Evolutionary conservation across 306 rosid species (phyloP).

Genomic region (Ceratonia siliqua): DNA sequence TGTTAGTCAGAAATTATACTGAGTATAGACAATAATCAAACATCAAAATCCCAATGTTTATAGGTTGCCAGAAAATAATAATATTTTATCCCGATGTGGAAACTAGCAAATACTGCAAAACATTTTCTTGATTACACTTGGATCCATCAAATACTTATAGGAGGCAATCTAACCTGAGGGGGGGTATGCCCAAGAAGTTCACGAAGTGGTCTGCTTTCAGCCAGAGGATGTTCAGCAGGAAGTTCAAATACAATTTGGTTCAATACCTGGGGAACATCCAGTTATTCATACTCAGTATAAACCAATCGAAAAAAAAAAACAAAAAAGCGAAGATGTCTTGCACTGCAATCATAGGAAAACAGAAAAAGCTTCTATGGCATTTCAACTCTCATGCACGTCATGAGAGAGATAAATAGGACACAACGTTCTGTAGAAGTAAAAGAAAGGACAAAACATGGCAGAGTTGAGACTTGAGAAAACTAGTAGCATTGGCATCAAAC

Average conservation of each 20-base stretch:
- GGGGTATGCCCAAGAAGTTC: conserved; percentile 99
- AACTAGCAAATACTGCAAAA: conserved; percentile 19
- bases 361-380: conserved; percentile 13
- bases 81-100: neutral
- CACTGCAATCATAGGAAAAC: conserved; percentile 19
- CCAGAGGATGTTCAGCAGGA: conserved; percentile 98
- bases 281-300: conserved; percentile 21
- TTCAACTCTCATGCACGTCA: conserved; percentile 22
- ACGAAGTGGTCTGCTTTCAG: conserved; percentile 93
- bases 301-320: conserved; percentile 19
- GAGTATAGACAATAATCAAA: conserved; percentile 25
- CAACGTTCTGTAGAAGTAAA: neutral
- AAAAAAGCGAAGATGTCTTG: neutral
- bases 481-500: conserved; percentile 48
- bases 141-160: conserved; percentile 13
- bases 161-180: conserved; percentile 67
- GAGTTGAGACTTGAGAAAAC: conserved; percentile 3
- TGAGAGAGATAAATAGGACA: conserved; percentile 1
- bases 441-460: neutral
- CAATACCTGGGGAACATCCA: conserved; percentile 57
- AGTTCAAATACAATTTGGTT: conserved; percentile 96
- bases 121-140: conserved; percentile 1
- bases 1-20: neutral
- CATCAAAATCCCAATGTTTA: conserved; percentile 7
- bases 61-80: conserved; percentile 14